These are phyloP conservation scores for California macrophylla DNA, from an alignment of 441 rosid species.

Conservation along the genomic window DNA sequence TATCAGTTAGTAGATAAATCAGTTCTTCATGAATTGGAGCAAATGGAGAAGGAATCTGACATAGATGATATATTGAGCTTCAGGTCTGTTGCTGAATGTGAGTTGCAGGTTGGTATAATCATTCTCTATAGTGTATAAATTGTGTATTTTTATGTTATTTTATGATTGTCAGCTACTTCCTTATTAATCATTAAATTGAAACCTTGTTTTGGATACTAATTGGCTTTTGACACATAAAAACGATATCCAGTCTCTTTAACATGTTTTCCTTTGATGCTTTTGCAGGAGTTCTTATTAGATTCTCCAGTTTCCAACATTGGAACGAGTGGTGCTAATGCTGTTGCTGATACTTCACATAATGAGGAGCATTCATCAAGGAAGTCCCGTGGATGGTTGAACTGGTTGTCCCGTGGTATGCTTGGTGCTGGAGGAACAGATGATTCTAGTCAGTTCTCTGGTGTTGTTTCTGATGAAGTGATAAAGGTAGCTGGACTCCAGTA, in stretches of 20 bases:
- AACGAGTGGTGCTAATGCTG: conserved; percentile 24
- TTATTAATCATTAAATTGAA: neutral
- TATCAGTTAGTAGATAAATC: conserved; percentile 57
- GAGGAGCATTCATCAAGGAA: conserved; percentile 48
- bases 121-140: conserved; percentile 11
- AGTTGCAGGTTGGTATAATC: conserved; percentile 61
- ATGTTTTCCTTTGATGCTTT: conserved; percentile 17
- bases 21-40: conserved; percentile 64
- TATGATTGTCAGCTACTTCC: neutral
- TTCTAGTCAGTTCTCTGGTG: conserved; percentile 85
- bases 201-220: neutral
- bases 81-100: conserved; percentile 75
- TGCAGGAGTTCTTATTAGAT: conserved; percentile 47
- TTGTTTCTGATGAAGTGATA: conserved; percentile 86
- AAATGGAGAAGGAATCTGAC: conserved; percentile 83
- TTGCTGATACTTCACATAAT: conserved; percentile 43
- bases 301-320: conserved; percentile 28
- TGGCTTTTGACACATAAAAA: conserved; percentile 9
- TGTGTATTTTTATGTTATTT: conserved; percentile 11
- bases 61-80: conserved; percentile 74
- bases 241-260: conserved; percentile 7
- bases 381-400: conserved; percentile 92
- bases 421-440: conserved; percentile 98
- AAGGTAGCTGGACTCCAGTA: conserved; percentile 45
- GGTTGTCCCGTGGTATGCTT: conserved; percentile 97